phyloP scores from a whole-genome alignment of 2,329 filamentous ascomycete genomes.

The Diplodia intermedia region DNA sequence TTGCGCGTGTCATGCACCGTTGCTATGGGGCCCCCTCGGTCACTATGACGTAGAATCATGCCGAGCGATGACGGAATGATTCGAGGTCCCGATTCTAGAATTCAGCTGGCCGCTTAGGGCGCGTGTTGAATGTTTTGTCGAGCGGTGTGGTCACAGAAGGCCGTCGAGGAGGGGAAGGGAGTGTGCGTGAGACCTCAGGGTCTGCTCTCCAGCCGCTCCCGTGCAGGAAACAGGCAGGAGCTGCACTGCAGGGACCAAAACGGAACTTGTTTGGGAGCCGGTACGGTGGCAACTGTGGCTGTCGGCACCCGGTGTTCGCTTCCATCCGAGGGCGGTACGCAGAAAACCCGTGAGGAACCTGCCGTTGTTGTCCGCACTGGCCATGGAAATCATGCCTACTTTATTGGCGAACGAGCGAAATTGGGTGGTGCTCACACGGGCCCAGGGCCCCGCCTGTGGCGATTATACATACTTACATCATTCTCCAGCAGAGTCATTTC shows the following conservation, averaged over 20 bases:
- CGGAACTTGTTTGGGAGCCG: conserved; percentile 2
- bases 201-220: background rate
- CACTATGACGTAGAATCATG: conserved; percentile 8
- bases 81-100: background rate
- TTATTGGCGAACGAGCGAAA: background rate
- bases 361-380: conserved; percentile 9
- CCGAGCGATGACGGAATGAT: background rate
- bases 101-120: background rate
- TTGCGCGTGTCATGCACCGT: conserved; percentile 14
- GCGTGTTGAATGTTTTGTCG: background rate
- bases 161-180: background rate
- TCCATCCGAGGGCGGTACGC: background rate
- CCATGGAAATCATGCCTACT: conserved; percentile 15
- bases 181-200: conserved; percentile 1
- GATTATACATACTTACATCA: conserved; percentile 21
- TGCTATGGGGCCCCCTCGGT: conserved; percentile 4
- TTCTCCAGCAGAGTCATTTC: background rate
- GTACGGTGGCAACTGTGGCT: conserved; percentile 3
- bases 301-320: background rate
- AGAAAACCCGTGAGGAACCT: background rate
- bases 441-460: background rate
- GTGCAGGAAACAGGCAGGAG: conserved; percentile 8
- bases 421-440: background rate
- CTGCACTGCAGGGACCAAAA: conserved; percentile 10
- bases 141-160: background rate